Evolutionary conservation across 441 rosid genomes (phyloP), one percentile per base, ranked within the genome.

Genomic region (Erysimum cheiri): DNA sequence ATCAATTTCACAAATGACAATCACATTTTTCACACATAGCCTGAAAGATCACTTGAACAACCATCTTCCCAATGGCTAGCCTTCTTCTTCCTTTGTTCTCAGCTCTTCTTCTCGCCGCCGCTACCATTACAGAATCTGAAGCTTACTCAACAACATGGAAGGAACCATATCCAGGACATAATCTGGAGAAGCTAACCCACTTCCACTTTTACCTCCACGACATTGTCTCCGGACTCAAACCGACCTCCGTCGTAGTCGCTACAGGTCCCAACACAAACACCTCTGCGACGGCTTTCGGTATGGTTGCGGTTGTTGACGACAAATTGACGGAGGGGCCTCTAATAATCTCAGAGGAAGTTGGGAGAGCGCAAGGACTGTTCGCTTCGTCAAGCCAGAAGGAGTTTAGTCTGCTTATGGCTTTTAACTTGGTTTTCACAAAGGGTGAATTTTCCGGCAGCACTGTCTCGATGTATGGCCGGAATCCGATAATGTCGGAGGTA

Each of bases 171-270:
- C 47, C 48, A 55, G 26, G 11, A 37, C 28, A 36, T 24, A 44
- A 69, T 22, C 64, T 9, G 7, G 19, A 44, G 46, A 81, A 75
- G 52, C 61, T 46, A 41, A 77, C 87, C 44, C 81, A 69, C 11
- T 31, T 87, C 63, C 81, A 80, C 26, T 82, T 86, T 77, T 86
- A 88, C 88, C 72, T 86, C 78, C 91, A 86, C 3, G 88, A 88
- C 49, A 67, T 73, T 41, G 35, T 83, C 0, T 48, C 77, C 10
- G 85, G 80, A 8, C 61, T 76, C 0, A 46, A 78, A 9, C 78
- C 82, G 0, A 85, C 88, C 0, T 75, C 37, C 9, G 82, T 88
- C 0, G 6, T 12, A 9, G 39, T 43, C 10, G 80, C 84, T 8
- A 50, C 64, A 31, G 70, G 32, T 24, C 63, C 19, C 3, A 79